These are phyloP conservation scores for Fusarium sacchari DNA, from an alignment of 2,329 filamentous ascomycete genomes.

Conservation along the genomic window DNA sequence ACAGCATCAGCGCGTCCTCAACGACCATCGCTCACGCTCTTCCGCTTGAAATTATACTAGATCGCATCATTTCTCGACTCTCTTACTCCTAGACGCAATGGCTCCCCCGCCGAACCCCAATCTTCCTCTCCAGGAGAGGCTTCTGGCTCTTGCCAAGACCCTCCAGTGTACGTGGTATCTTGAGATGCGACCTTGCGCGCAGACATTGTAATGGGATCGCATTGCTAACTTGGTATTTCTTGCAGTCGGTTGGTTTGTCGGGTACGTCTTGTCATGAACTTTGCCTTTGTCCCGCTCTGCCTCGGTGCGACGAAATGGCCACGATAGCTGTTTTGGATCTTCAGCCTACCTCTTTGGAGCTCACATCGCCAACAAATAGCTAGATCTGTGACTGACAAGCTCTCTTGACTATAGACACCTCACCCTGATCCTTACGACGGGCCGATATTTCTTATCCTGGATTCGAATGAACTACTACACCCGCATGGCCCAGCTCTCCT, in stretches of 20 bases:
- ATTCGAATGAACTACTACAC: constrained; percentile 88
- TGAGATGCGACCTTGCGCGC: constrained; percentile 9
- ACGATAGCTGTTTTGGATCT: constrained; percentile 24
- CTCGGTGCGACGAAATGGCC: constrained; percentile 21
- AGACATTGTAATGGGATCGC: constrained; percentile 7
- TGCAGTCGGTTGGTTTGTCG: constrained; percentile 80
- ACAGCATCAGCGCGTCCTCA: not conserved
- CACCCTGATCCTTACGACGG: constrained; percentile 81
- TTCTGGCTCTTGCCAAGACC: constrained; percentile 84
- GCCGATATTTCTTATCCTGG: constrained; percentile 87
- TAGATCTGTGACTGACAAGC: constrained; percentile 26
- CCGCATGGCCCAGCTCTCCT: constrained; percentile 80
- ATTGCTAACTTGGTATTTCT: constrained; percentile 38
- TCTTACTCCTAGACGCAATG: constrained; percentile 52
- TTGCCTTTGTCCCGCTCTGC: constrained; percentile 3
- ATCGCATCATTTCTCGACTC: constrained; percentile 6
- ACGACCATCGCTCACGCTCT: not conserved
- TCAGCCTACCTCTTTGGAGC: not conserved
- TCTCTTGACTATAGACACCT: constrained; percentile 72
- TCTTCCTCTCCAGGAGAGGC: constrained; percentile 77
- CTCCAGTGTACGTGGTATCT: constrained; percentile 79
- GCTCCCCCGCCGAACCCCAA: constrained; percentile 78
- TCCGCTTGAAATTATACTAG: not conserved
- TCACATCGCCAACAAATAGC: not conserved
- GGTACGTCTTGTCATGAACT: constrained; percentile 65